Percentiles rank a stretch among this genome's conserved stretches.
phyloP scores from a whole-genome alignment of 768 basidiomycete genomes.

The Russula foetens region DNA sequence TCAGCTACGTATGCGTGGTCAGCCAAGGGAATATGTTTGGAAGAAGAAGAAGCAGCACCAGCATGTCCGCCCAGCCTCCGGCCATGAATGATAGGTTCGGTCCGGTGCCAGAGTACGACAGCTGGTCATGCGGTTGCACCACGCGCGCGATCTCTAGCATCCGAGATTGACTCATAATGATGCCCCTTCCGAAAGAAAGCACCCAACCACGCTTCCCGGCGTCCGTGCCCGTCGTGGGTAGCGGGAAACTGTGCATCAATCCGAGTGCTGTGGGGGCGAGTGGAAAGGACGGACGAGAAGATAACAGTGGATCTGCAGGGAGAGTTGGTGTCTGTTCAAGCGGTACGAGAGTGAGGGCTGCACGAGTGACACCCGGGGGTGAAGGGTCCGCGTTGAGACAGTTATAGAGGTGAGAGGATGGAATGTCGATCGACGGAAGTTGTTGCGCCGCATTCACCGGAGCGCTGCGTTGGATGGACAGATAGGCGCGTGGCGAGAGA shows the following conservation, averaged over 20 bases:
- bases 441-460: constrained; percentile 24
- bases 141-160: constrained; percentile 66
- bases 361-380: constrained; percentile 45
- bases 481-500: constrained; percentile 61
- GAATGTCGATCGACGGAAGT: constrained; percentile 40
- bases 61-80: constrained; percentile 57
- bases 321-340: constrained; percentile 31
- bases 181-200: constrained; percentile 66
- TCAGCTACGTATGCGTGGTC: constrained; percentile 36
- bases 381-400: constrained; percentile 32
- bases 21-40: background rate
- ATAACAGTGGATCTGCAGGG: constrained; percentile 21
- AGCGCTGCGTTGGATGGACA: constrained; percentile 45
- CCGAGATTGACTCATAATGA: constrained; percentile 66
- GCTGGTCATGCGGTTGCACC: constrained; percentile 46
- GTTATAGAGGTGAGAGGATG: constrained; percentile 40
- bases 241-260: constrained; percentile 47
- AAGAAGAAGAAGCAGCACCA: constrained; percentile 31
- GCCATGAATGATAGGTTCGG: constrained; percentile 40
- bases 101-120: constrained; percentile 35
- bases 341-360: constrained; percentile 39
- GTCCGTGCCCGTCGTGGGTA: constrained; percentile 26
- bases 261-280: constrained; percentile 38
- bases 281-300: constrained; percentile 44
- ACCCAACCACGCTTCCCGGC: constrained; percentile 43